phyloP scores from a whole-genome alignment of 1,284 basidiomycete species.

The Gomphus bonarii region DNA sequence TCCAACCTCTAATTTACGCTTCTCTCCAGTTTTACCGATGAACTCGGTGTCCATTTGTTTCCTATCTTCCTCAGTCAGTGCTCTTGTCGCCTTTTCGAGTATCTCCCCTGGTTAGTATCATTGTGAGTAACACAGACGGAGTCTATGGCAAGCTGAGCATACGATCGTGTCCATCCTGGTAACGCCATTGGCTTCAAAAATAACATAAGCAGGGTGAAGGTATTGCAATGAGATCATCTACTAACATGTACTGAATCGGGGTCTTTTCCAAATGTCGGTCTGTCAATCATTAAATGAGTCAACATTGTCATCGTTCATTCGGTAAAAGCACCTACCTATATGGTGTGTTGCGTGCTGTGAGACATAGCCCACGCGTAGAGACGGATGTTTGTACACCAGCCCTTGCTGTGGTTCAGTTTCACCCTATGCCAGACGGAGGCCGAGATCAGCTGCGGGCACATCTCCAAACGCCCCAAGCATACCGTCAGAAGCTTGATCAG shows the following conservation, averaged over 20 bases:
- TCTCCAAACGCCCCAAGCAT: conserved; percentile 17
- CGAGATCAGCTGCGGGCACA: conserved; percentile 6
- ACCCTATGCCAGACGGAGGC: conserved; percentile 41
- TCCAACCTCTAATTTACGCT: conserved; percentile 80
- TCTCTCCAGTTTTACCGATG: conserved; percentile 85
- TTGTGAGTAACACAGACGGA: conserved; percentile 11
- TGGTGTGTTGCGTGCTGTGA: conserved; percentile 98
- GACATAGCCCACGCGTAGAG: conserved; percentile 93
- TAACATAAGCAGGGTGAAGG: conserved; percentile 7
- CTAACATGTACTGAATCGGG: conserved; percentile 80
- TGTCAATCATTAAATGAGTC: conserved; percentile 20
- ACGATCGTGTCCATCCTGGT: conserved; percentile 98
- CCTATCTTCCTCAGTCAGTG: conserved; percentile 83
- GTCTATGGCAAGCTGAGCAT: conserved; percentile 16
- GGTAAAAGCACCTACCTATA: conserved; percentile 54
- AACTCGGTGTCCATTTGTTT: conserved; percentile 79
- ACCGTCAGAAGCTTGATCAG: conserved; percentile 93
- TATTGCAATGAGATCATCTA: conserved; percentile 13
- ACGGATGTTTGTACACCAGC: conserved; percentile 91
- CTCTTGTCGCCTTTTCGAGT: conserved; percentile 86
- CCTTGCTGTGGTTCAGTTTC: conserved; percentile 92
- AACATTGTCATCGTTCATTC: conserved; percentile 11
- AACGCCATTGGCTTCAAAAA: conserved; percentile 73
- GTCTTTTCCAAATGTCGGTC: conserved; percentile 93
- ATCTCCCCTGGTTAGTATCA: conserved; percentile 54